These are phyloP conservation scores for Emmonsiellopsis sp. DNA, from an alignment of 2,329 filamentous ascomycete species.

Conservation along the genomic window DNA sequence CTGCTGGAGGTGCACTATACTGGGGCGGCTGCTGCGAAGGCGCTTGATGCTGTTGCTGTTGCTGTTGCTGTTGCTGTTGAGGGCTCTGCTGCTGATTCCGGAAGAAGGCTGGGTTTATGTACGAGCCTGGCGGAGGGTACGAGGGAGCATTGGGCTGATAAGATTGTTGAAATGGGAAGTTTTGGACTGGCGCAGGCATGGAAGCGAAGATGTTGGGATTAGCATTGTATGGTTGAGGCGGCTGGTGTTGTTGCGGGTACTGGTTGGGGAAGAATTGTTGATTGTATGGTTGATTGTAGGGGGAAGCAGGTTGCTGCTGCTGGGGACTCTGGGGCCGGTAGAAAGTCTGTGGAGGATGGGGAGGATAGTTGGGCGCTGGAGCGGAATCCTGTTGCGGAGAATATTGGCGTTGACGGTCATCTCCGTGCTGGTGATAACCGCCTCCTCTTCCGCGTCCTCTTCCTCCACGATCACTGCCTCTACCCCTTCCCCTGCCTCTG, in stretches of 20 bases:
- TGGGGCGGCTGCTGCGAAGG: constrained; percentile 10
- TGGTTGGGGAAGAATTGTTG: constrained; percentile 15
- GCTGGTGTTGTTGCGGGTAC: constrained; percentile 18
- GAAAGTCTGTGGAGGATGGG: not conserved
- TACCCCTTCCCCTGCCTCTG: constrained; percentile 37
- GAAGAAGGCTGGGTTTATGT: constrained; percentile 52
- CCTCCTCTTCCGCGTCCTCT: constrained; percentile 23
- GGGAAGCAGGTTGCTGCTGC: constrained; percentile 13
- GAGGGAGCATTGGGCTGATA: constrained; percentile 34
- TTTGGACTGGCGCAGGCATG: constrained; percentile 16
- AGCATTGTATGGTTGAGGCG: constrained; percentile 11
- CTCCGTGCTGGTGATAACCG: constrained; percentile 13
- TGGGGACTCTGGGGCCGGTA: constrained; percentile 21
- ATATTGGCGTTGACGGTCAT: not conserved
- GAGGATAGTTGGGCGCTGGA: not conserved
- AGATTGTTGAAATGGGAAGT: constrained; percentile 32
- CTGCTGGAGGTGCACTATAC: not conserved
- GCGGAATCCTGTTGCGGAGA: not conserved
- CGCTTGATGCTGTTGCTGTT: constrained; percentile 21
- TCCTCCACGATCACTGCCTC: constrained; percentile 22
- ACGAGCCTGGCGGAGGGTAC: constrained; percentile 35
- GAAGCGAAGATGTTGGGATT: constrained; percentile 20
- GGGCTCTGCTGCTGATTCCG: constrained; percentile 38
- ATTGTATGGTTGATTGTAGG: constrained; percentile 9
- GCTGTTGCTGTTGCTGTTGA: constrained; percentile 23